Percentiles rank a stretch among this genome's conserved stretches.
These are phyloP conservation scores for Prinsepia uniflora DNA, from an alignment of 306 rosid genomes.

Conservation along the genomic window DNA sequence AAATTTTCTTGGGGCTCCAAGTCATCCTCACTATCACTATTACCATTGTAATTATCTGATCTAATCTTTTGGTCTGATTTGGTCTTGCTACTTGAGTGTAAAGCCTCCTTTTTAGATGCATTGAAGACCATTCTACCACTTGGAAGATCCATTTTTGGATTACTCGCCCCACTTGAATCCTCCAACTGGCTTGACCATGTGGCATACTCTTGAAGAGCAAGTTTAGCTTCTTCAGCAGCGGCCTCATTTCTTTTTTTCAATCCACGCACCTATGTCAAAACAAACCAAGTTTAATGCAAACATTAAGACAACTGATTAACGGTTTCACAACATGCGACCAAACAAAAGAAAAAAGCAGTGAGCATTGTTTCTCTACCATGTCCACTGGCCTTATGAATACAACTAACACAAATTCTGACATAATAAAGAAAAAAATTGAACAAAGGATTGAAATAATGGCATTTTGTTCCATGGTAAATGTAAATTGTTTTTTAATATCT, in stretches of 20 bases:
- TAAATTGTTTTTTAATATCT: slow-evolving; percentile 7
- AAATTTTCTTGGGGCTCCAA: slow-evolving; percentile 32
- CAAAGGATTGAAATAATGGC: neutral
- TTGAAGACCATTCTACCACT: slow-evolving; percentile 88
- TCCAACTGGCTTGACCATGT: slow-evolving; percentile 56
- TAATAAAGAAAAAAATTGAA: neutral
- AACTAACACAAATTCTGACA: neutral
- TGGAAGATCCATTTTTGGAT: slow-evolving; percentile 30
- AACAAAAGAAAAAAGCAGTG: slow-evolving; percentile 3
- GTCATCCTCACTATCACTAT: slow-evolving; percentile 74
- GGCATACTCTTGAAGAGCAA: slow-evolving; percentile 64
- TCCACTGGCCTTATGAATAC: neutral
- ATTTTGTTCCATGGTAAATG: neutral
- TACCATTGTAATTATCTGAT: slow-evolving; percentile 45
- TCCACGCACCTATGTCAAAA: slow-evolving; percentile 63
- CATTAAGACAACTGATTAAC: slow-evolving; percentile 8
- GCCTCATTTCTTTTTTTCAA: slow-evolving; percentile 69
- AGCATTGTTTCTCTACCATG: neutral
- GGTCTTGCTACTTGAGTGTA: slow-evolving; percentile 41
- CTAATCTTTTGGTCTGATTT: slow-evolving; percentile 41
- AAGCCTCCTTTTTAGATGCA: slow-evolving; percentile 40
- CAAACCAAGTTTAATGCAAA: slow-evolving; percentile 19
- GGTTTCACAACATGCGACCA: neutral
- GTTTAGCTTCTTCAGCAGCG: slow-evolving; percentile 73
- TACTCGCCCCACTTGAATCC: slow-evolving; percentile 44